Evolutionary conservation across 176 grass and related monocot genomes (phyloP), one percentile per base, ranked within the genome.

Genomic region (Coix lacrymajobi): DNA sequence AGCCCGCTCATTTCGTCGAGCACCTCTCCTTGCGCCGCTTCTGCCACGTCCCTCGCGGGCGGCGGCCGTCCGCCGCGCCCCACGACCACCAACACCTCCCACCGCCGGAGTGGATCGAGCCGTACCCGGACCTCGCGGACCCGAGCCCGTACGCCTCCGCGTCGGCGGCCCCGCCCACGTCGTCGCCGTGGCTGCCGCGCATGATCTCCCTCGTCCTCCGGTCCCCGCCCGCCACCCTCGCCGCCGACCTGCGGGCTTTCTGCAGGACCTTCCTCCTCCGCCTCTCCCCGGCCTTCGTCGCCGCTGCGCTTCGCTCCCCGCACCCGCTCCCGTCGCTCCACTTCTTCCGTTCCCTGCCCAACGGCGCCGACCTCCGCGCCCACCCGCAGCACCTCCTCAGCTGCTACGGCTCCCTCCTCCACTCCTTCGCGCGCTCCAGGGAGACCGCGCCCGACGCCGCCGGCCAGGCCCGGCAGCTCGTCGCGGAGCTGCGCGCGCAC

Each of bases 251-350:
- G 28, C 75, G 80, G 60, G 80, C 86, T 80, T 97, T 94, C 74
- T 94, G 94, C 92, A 65, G 28, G 25, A 88, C 82, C n/a, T 91
- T 88, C 72, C 85, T 97, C 82, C 85, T 92, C 37, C 89, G 66
- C 62, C 89, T 92, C 62, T 90, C 94, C 65, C 94, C 94, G 0
- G 82, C 89, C 45, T 92, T 94, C 85, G 81, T 94, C 32, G 85
- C 89, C 37, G 79, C 81, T 14, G 69, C 79, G 60, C 85, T 94
- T n/a, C 89, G 88, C 54, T 82, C 66, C 31, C 17, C 82, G 4
- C 68, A 76, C 71, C 95, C 90, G n/a, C 62, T 87, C 78, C 61
- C 64, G 6, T 83, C 88, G 24, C 83, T 94, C 78, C 73, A 44
- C 32, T 97, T 94, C 86, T 91, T 94, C 85, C 92, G 92, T 24